A percentile compares a stretch with the other conserved stretches of the same genome.
Conservation (phyloP, 345 rosid species). For the Murraya koenigii region DNA sequence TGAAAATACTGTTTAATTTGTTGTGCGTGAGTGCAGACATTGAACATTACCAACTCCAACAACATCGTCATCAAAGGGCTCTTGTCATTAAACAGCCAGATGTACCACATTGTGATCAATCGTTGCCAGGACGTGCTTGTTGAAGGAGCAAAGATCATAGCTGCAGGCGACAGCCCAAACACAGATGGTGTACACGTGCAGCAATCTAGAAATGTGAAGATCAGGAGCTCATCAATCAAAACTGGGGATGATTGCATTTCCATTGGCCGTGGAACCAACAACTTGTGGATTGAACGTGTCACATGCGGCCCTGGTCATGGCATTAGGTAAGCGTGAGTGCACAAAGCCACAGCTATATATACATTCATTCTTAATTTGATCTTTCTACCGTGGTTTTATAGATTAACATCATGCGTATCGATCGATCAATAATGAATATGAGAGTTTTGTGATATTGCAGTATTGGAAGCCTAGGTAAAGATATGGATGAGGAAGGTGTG, state of each 20-base stretch:
- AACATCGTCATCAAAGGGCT: constrained; percentile 20
- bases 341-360: too few relatives aligned
- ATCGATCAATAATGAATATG: too few relatives aligned
- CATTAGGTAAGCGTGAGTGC: constrained; percentile 13
- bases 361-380: too few relatives aligned
- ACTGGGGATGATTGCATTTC: constrained; percentile 38
- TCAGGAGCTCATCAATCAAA: constrained; percentile 11
- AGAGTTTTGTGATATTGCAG: constrained; percentile 29
- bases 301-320: constrained; percentile 39
- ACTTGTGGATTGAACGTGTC: constrained; percentile 25
- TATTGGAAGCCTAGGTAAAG: constrained; percentile 60
- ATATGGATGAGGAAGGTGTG: constrained; percentile 45
- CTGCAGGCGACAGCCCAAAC: constrained; percentile 27
- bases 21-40: constrained; percentile 9
- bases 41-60: constrained; percentile 25
- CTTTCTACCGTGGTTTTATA: too few relatives aligned
- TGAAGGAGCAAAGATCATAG: constrained; percentile 13
- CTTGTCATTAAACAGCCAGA: constrained; percentile 26
- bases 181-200: constrained; percentile 34
- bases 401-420: too few relatives aligned
- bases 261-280: constrained; percentile 23
- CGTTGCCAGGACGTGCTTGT: constrained; percentile 21
- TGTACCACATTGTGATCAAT: constrained; percentile 28
- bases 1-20: not conserved
- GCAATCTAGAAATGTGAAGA: constrained; percentile 16